These are phyloP conservation scores for Fusarium vanettenii DNA, from an alignment of 2,329 filamentous ascomycete genomes.

Conservation along the genomic window DNA sequence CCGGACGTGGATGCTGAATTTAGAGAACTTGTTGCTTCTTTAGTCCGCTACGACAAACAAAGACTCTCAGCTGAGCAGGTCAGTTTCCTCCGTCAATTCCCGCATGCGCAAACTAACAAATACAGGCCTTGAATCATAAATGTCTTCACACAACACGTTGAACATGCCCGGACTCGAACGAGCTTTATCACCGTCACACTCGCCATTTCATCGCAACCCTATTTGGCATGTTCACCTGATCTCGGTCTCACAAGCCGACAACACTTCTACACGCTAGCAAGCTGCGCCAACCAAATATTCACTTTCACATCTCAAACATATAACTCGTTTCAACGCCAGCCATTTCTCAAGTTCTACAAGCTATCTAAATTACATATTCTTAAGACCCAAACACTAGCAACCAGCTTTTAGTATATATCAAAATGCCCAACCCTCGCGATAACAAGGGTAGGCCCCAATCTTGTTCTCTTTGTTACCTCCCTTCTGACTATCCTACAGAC, in stretches of 20 bases:
- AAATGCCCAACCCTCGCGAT: not conserved
- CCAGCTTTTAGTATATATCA: not conserved
- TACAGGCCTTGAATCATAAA: conserved; percentile 39
- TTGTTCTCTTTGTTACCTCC: rapidly evolving
- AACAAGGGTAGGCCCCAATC: not conserved
- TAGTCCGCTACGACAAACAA: conserved; percentile 79
- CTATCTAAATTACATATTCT: not conserved
- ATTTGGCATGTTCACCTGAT: not conserved
- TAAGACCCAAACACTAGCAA: not conserved
- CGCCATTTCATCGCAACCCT: not conserved
- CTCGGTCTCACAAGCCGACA: not conserved
- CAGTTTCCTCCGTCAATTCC: not conserved
- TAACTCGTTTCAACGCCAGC: not conserved
- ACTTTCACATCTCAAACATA: not conserved
- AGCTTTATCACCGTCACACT: not conserved
- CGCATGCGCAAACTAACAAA: conserved; percentile 2
- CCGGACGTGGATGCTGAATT: conserved; percentile 68
- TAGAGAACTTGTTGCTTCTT: conserved; percentile 71
- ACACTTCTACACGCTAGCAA: not conserved
- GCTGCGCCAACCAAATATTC: not conserved
- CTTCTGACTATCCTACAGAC: not conserved
- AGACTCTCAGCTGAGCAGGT: conserved; percentile 72
- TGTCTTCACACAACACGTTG: conserved; percentile 12
- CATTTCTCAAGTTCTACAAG: not conserved
- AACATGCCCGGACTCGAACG: not conserved